Evolutionary conservation across 345 rosid species (phyloP), one percentile per base, ranked within the genome.

Genomic region (Abelmoschus esculentus): DNA sequence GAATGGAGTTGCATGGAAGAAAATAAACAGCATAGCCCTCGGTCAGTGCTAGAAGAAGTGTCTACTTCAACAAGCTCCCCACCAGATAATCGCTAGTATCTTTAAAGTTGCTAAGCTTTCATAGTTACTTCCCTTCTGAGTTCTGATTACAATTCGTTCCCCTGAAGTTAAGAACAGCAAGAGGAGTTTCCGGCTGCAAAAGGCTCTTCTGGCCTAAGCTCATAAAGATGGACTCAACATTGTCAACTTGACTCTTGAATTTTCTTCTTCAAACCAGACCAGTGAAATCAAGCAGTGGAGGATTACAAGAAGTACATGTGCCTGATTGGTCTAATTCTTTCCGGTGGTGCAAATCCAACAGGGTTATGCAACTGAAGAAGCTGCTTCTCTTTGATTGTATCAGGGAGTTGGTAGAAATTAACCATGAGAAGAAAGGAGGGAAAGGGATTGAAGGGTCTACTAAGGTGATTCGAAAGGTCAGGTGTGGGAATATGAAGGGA

Each of bases 341-440:
- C n/a, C 7, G 61, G 18, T 44, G 56, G 67, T 54, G 69, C 22
- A 78, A 66, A 74, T 75, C 84, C 22, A 82, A 75, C 32, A 78
- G 46, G 71, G 57, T 60, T 44, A 9, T 83, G 72, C 81, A 78
- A 69, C 86, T 81, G 63, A 78, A 81, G 47, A 77, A 60, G 70
- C 90, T 74, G 67, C 87, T 85, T 29, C 70, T 85, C 53, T 80
- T 82, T 40, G 88, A 85, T 42, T 85, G 81, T 28, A 79, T 80
- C 22, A 80, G 79, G 58, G 90, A 86, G 70, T 70, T 72, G 18
- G 70, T 84, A 11, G 76, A 78, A 52, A 77, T 74, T 34, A 77
- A 58, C 38, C 80, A 70, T 10, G 73, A 58, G 19, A 75, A 66
- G 47, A 73, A 75, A 52, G 70, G 32, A 29, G 3, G 56, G 52